A percentile compares a stretch with the other conserved stretches of the same genome.
Conservation (phyloP, 2,329 filamentous ascomycete genomes). For the Aspergillus proliferans region DNA sequence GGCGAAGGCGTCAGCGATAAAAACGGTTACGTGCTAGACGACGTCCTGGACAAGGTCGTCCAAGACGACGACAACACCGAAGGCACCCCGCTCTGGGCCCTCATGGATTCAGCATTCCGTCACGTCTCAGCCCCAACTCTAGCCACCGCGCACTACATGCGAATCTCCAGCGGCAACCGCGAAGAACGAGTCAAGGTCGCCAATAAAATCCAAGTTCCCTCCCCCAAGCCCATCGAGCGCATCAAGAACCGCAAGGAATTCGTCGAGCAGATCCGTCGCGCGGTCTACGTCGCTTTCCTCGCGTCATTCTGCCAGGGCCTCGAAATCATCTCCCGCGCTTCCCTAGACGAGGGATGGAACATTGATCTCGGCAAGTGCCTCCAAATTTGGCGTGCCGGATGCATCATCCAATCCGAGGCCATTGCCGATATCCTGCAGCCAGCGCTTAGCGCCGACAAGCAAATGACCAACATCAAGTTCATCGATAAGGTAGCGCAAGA, state of each 20-base stretch:
- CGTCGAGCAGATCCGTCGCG: constrained; percentile 53
- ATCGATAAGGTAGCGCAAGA: constrained; percentile 48
- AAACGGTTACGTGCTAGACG: constrained; percentile 50
- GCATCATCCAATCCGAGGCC: constrained; percentile 63
- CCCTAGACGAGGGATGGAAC: constrained; percentile 54
- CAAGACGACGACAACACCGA: constrained; percentile 62
- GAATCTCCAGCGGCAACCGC: constrained; percentile 58
- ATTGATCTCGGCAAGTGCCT: constrained; percentile 37
- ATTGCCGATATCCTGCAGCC: constrained; percentile 55
- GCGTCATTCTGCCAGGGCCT: constrained; percentile 61
- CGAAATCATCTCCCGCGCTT: constrained; percentile 56
- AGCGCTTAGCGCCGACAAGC: constrained; percentile 17
- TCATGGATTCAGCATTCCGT: constrained; percentile 54
- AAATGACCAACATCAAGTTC: constrained; percentile 32
- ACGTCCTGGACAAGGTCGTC: constrained; percentile 64
- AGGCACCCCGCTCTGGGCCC: constrained; percentile 62
- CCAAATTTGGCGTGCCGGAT: constrained; percentile 62
- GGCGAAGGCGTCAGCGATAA: constrained; percentile 28
- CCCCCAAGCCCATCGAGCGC: constrained; percentile 28
- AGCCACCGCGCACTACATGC: constrained; percentile 56
- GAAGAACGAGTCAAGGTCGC: constrained; percentile 49
- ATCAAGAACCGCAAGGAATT: constrained; percentile 39
- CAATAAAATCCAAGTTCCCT: constrained; percentile 42
- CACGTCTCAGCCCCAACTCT: constrained; percentile 62
- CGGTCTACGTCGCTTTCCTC: constrained; percentile 58